Base-by-base conservation (phyloP, 2,329 filamentous ascomycete species). In the Coniochaeta sp. region DNA sequence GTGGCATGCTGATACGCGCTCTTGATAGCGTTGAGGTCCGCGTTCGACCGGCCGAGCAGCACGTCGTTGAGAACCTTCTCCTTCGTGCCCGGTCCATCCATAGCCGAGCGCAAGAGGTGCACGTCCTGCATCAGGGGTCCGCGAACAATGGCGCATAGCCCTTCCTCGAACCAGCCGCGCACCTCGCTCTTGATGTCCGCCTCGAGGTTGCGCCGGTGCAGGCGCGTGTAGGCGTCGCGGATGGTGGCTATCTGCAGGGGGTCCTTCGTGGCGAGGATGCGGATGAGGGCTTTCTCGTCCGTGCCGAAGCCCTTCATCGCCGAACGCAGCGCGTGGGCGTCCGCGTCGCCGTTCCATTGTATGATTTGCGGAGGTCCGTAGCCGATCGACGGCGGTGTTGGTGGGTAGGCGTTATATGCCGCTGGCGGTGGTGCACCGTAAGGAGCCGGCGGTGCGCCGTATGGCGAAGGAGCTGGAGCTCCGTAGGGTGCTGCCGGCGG, bases 291-390 rank as follows among this genome's bases (percentile, higher is more conserved):
- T 61, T 83, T 86, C 67, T 96, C 91, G 61, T 97, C 83, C 0
- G 91, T 96, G 30, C 91, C 92, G 56, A 96, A 89, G 0, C 67
- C 91, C 68, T 95, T 96, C 90, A 96, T 96, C 2, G 92, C 89
- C 59, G 79, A 79, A 50, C 89, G 82, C 20, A 95, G 73, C 4
- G 76, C 80, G 52, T 90, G 81, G 0, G 89, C 87, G 59, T 94
- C 84, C 12, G 74, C 71, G 3, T 72, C 76, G 47, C 82, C 85
- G 57, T 95, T 84, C 75, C 78, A 85, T 27, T 81, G 76, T 40
- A 89, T 86, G 45, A 81, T 73, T 61, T 88, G 86, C 12, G 82
- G 81, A 0, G 86, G 78, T 3, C 83, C 82, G 62, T 96, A 96
- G 31, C 91, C 91, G 0, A 79, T 69, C 0, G 87, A 87, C 1